phyloP scores from a whole-genome alignment of 257 asterid genomes.

The Nicotiana knightiana region DNA sequence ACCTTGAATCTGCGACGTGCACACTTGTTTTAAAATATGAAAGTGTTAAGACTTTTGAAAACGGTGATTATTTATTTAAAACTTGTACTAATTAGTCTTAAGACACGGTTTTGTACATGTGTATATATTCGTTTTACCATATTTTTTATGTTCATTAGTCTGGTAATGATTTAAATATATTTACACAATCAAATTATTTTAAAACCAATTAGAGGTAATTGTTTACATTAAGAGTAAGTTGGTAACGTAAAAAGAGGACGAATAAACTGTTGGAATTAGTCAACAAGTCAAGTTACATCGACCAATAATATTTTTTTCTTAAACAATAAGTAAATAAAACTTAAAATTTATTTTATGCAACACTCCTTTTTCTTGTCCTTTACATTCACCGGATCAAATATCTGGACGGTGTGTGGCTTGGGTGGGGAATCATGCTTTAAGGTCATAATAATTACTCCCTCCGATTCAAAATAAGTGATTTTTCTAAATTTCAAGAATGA shows the following conservation, averaged over 20 bases:
- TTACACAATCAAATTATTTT: too few species aligned
- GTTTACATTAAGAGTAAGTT: too few species aligned
- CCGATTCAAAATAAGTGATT: too few species aligned
- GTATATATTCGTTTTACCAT: neutral
- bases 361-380: neutral
- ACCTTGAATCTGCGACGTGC: neutral
- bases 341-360: too few species aligned
- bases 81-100: neutral
- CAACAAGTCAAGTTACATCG: too few species aligned
- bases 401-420: neutral
- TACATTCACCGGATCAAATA: neutral
- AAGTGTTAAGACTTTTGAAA: neutral
- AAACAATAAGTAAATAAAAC: neutral
- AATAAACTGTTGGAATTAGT: too few species aligned
- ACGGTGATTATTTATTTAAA: neutral
- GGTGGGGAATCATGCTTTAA: neutral
- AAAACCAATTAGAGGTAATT: too few species aligned
- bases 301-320: too few species aligned
- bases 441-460: too few species aligned
- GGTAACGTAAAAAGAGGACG: too few species aligned
- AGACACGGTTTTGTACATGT: neutral
- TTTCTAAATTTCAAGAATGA: too few species aligned
- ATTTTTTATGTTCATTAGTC: too few species aligned
- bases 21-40: neutral
- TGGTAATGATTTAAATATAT: neutral